Conservation (phyloP, 768 basidiomycete genomes). For the Russula abietina region DNA sequence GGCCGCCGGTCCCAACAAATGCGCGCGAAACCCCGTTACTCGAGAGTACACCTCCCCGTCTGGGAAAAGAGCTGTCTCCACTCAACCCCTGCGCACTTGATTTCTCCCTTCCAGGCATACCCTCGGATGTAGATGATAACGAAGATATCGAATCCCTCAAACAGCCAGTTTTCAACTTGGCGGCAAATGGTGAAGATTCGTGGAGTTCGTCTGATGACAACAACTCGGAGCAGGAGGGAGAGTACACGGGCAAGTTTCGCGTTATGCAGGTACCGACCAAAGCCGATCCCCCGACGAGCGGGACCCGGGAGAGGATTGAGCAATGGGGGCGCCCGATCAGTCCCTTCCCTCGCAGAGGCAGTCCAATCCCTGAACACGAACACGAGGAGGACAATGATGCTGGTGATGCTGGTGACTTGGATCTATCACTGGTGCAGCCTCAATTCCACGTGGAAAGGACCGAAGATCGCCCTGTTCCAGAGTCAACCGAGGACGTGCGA, state of each 20-base stretch:
- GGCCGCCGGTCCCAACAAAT: slow-evolving; percentile 30
- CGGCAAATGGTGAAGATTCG: slow-evolving; percentile 10
- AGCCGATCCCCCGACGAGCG: slow-evolving; percentile 57
- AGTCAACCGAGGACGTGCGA: slow-evolving; percentile 2
- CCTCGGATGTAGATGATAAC: slow-evolving; percentile 22
- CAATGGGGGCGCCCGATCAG: slow-evolving; percentile 67
- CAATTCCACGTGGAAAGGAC: neutral
- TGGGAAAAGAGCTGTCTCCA: slow-evolving; percentile 2
- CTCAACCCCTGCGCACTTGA: slow-evolving; percentile 21
- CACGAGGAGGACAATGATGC: slow-evolving; percentile 27
- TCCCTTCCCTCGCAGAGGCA: slow-evolving; percentile 45
- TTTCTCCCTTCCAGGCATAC: slow-evolving; percentile 19
- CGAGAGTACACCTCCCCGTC: slow-evolving; percentile 30
- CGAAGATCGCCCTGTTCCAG: slow-evolving; percentile 3
- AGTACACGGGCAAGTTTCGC: slow-evolving; percentile 63
- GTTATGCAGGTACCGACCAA: slow-evolving; percentile 55
- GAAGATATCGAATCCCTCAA: slow-evolving; percentile 22
- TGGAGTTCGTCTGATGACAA: slow-evolving; percentile 26
- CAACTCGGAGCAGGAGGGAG: slow-evolving; percentile 43
- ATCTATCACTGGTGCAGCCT: neutral
- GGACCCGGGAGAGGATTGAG: slow-evolving; percentile 44
- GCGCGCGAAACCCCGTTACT: slow-evolving; percentile 37
- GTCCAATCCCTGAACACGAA: slow-evolving; percentile 27
- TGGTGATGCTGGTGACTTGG: slow-evolving; percentile 22
- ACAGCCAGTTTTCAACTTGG: slow-evolving; percentile 27